Percentiles rank a stretch among this genome's conserved stretches.
These are phyloP conservation scores for Tulasnella sp. DNA, from an alignment of 768 basidiomycete species.

Conservation along the genomic window DNA sequence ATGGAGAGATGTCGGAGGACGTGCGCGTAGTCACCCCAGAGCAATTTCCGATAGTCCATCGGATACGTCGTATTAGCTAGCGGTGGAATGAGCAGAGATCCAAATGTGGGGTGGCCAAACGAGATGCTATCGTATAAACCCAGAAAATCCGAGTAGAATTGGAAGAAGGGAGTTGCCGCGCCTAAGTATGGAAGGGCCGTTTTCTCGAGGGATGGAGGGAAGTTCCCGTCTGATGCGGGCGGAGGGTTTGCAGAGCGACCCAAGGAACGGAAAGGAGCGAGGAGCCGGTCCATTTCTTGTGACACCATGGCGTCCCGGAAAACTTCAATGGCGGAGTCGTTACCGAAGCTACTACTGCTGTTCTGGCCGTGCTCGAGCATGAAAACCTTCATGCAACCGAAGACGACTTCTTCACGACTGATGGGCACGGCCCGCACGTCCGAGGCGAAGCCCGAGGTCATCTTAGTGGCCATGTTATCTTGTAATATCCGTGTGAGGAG, in stretches of 20 bases:
- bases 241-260: constrained; percentile 21
- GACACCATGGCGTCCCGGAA: constrained; percentile 65
- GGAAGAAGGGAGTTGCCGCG: constrained; percentile 68
- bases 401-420: constrained; percentile 46
- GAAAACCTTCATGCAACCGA: constrained; percentile 85
- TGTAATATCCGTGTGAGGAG: constrained; percentile 44
- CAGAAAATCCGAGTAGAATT: constrained; percentile 86
- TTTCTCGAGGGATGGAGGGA: constrained; percentile 33
- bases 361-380: constrained; percentile 88
- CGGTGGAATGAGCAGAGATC: constrained; percentile 61
- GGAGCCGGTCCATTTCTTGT: constrained; percentile 44
- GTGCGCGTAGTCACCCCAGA: constrained; percentile 74
- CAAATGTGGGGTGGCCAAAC: constrained; percentile 69
- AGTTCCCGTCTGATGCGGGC: constrained; percentile 15
- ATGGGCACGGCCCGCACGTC: constrained; percentile 28
- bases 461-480: constrained; percentile 28
- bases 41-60: constrained; percentile 66
- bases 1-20: constrained; percentile 35
- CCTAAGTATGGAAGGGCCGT: constrained; percentile 52
- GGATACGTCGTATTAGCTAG: constrained; percentile 53
- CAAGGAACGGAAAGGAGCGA: constrained; percentile 37
- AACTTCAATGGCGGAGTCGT: constrained; percentile 41
- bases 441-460: constrained; percentile 29
- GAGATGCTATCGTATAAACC: constrained; percentile 86
- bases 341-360: constrained; percentile 27